Conservation (phyloP, 1,139 yeast genomes). For the Kazachstania sp. region DNA sequence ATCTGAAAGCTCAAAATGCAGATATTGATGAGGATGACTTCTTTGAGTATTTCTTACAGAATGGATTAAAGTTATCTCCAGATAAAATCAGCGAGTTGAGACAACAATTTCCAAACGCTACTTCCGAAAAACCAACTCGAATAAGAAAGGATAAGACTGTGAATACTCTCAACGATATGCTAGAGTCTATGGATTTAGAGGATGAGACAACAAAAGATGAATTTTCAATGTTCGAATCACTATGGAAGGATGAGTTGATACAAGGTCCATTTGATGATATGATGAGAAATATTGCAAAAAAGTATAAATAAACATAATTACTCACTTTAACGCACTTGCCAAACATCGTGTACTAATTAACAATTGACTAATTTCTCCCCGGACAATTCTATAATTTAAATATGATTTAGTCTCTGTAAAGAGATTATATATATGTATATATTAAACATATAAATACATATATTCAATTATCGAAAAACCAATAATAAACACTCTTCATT, state of each 20-base stretch:
- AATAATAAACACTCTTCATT: neutral
- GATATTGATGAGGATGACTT: constrained; percentile 56
- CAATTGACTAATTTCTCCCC: too few species aligned
- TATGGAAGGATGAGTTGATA: constrained; percentile 29
- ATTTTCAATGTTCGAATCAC: constrained; percentile 20
- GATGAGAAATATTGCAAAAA: constrained; percentile 6
- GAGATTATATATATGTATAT: too few species aligned
- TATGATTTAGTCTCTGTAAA: too few species aligned
- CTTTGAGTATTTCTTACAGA: constrained; percentile 47
- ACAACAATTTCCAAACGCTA: neutral
- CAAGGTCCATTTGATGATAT: constrained; percentile 31
- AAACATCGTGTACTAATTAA: too few species aligned
- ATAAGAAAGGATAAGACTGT: constrained; percentile 10
- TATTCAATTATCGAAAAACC: neutral
- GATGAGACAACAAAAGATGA: constrained; percentile 24
- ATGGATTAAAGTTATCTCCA: constrained; percentile 36
- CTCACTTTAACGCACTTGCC: too few species aligned
- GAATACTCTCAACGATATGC: constrained; percentile 15
- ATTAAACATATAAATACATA: too few species aligned
- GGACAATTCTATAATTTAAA: too few species aligned
- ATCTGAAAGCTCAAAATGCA: constrained; percentile 29
- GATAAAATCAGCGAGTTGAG: constrained; percentile 7
- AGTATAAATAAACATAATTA: too few species aligned
- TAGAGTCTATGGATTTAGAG: constrained; percentile 18
- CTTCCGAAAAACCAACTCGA: constrained; percentile 12